These are phyloP conservation scores for Quercus tomentella DNA, from an alignment of 331 rosid species.

Conservation along the genomic window DNA sequence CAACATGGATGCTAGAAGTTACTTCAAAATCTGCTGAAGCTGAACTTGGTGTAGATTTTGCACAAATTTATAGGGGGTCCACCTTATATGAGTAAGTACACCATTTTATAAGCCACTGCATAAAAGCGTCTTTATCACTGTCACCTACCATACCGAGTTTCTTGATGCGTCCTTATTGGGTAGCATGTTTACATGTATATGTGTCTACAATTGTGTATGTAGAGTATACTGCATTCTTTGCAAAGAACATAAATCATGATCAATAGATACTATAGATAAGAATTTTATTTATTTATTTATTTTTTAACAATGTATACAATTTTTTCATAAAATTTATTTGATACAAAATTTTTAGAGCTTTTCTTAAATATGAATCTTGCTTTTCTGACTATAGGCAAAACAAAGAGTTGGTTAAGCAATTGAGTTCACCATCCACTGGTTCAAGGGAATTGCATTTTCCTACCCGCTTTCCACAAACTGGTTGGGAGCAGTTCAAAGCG, in stretches of 20 bases:
- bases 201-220: no score
- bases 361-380: slow-evolving; percentile 1
- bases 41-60: slow-evolving; percentile 68
- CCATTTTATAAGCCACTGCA: neutral
- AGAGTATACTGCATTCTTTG: no score
- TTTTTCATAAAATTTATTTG: neutral
- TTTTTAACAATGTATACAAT: neutral
- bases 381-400: slow-evolving; percentile 43
- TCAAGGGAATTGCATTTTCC: slow-evolving; percentile 65
- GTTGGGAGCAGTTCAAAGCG: slow-evolving; percentile 71
- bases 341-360: neutral
- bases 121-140: neutral
- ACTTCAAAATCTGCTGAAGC: slow-evolving; percentile 74
- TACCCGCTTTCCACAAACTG: slow-evolving; percentile 60
- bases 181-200: neutral
- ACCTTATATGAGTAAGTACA: slow-evolving; percentile 47
- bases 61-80: slow-evolving; percentile 47
- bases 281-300: no score
- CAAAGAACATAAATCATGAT: neutral
- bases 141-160: neutral
- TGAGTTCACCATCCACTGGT: slow-evolving; percentile 48
- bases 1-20: slow-evolving; percentile 95
- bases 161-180: neutral
- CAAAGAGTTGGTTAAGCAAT: slow-evolving; percentile 51
- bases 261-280: neutral